These are phyloP conservation scores for Laguncularia racemosa DNA, from an alignment of 345 rosid genomes.

Conservation along the genomic window DNA sequence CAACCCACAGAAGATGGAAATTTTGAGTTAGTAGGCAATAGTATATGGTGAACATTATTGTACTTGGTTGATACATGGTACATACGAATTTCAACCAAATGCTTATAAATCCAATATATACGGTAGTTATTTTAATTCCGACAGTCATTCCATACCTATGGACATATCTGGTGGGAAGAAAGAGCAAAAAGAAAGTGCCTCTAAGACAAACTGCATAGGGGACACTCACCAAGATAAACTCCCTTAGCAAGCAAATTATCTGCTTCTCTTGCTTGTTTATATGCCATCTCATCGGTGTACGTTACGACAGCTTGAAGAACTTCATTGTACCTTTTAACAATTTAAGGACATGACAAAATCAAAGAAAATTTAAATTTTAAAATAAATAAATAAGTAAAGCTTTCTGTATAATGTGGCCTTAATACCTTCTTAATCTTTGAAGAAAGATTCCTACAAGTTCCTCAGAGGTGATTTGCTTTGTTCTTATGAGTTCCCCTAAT, in stretches of 20 bases:
- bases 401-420: not conserved
- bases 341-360: not conserved
- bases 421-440: constrained; percentile 56
- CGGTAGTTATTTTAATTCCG: no score
- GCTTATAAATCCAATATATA: no score
- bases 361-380: constrained; percentile 1
- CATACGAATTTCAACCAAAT: no score
- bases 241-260: constrained; percentile 73
- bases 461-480: constrained; percentile 57
- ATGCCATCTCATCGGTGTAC: constrained; percentile 70
- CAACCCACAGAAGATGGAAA: no score
- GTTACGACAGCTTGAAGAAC: constrained; percentile 77
- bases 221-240: constrained; percentile 55
- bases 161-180: not conserved
- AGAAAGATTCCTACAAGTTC: constrained; percentile 59
- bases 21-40: no score
- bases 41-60: no score
- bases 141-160: not conserved
- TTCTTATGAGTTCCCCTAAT: constrained; percentile 70
- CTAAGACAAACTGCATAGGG: not conserved
- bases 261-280: constrained; percentile 75
- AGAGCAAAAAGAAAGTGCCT: not conserved
- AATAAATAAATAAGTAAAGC: not conserved
- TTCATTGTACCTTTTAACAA: constrained; percentile 45
- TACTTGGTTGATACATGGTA: no score